Evolutionary conservation across 129 eudicot species (phyloP).

Genomic region (Calendula officinalis): DNA sequence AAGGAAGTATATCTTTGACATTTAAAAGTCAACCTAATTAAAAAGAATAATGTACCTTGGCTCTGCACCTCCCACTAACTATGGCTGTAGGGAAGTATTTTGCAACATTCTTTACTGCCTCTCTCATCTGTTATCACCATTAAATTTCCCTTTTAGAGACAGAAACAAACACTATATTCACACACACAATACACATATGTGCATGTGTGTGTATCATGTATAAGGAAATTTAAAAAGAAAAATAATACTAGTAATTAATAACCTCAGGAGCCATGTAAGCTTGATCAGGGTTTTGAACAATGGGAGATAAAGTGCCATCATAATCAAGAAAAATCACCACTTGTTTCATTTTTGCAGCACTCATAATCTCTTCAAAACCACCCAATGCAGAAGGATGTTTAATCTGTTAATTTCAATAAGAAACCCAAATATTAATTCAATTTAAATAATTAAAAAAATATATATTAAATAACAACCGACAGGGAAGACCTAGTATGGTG

Average conservation of each 20-base stretch:
- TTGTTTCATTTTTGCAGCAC: slow-evolving; percentile 66
- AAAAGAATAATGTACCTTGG: slow-evolving; percentile 58
- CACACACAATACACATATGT: neutral
- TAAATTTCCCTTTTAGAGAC: neutral
- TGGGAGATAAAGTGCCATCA: slow-evolving; percentile 94
- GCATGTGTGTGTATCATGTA: neutral
- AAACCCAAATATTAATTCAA: neutral
- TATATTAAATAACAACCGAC: neutral
- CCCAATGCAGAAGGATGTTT: slow-evolving; percentile 81
- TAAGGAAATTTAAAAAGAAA: neutral
- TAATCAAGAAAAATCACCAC: slow-evolving; percentile 84
- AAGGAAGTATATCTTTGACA: too few species aligned
- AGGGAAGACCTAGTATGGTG: too few species aligned
- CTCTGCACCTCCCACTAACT: slow-evolving; percentile 86
- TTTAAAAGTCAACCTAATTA: too few species aligned
- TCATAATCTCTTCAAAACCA: slow-evolving; percentile 60
- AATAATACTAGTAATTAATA: neutral
- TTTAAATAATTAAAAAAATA: neutral
- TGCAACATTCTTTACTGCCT: slow-evolving; percentile 77
- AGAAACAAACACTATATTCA: neutral
- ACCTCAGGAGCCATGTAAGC: slow-evolving; percentile 94
- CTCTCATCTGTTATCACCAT: slow-evolving; percentile 66
- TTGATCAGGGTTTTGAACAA: slow-evolving; percentile 80
- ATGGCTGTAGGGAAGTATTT: slow-evolving; percentile 87
- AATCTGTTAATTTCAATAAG: slow-evolving; percentile 28